Base-by-base conservation (phyloP, 2,329 filamentous ascomycete genomes). In the Bipolaris gigantea region DNA sequence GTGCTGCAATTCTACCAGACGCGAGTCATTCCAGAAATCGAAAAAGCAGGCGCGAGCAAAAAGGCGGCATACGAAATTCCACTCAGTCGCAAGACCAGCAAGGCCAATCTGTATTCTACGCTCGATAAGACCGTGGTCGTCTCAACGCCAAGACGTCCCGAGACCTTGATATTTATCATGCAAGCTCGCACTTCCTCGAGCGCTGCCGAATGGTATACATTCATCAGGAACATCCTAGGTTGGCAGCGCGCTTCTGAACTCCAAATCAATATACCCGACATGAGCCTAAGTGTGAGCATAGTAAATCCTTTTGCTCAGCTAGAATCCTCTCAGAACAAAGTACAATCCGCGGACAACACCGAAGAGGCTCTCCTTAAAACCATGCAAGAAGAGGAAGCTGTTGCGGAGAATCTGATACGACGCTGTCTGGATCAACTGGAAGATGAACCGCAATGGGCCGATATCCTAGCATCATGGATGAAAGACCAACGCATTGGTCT, bases 181-280 rank as follows among this genome's bases (percentile, higher is more conserved):
- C 80, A 84, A 27, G 80, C 85, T 5, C 80, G 82, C 11, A 86
- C 85, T 16, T 78, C 80, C 2, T 82, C 83, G 5, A 83, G 83
- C 62, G 83, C 85, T 6, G 81, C 86, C 9, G 86, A 89, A 66
- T 89, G 86, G 86, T 88, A 85, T 65, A 87, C 85, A 0, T 88
- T 88, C 59, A 75, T 89, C 13, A 77, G 81, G 11, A 82, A 83
- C 48, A 76, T 82, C 7, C 74, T 88, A 18, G 86, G 86, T 34
- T 83, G 81, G 79, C 76, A 79, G 41, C 79, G 83, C 49, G 78
- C 83, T 4, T 76, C 77, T 34, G 80, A 80, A 30, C 75, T 89
- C 9, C 79, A 84, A 49, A 80, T 89, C 60, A 80, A 83, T 55
- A 82, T 88, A 10, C 86, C 86, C 2, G 85, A 88, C 64, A 75